Conservation (phyloP, 2,329 filamentous ascomycete species). For the Ustilaginoidea virens region DNA sequence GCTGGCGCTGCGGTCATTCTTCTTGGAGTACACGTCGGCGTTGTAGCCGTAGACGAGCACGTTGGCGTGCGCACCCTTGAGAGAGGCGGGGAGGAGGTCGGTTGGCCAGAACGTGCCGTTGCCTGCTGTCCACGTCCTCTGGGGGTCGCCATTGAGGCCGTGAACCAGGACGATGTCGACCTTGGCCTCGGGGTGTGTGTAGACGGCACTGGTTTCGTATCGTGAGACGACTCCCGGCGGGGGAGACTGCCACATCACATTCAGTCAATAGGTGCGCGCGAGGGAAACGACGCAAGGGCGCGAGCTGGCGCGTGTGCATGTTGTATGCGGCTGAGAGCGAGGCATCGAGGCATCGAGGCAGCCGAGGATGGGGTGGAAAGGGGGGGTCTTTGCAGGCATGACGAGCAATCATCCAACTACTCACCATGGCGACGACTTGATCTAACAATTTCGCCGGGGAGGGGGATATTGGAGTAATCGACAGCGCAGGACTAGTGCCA, state of each 20-base stretch:
- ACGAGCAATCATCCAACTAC: no score
- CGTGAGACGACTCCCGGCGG: constrained; percentile 19
- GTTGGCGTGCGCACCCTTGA: constrained; percentile 42
- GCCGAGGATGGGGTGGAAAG: not conserved
- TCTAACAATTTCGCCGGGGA: no score
- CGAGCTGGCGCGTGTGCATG: no score
- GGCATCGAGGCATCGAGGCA: no score
- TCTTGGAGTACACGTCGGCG: constrained; percentile 41
- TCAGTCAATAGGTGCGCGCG: no score
- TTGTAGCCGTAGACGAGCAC: constrained; percentile 63
- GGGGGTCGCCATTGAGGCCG: constrained; percentile 51
- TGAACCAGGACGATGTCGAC: constrained; percentile 57
- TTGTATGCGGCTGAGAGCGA: no score
- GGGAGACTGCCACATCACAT: constrained; percentile 22
- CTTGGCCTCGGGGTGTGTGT: constrained; percentile 40
- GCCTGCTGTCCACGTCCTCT: constrained; percentile 43
- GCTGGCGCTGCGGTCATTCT: constrained; percentile 37
- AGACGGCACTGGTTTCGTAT: constrained; percentile 44
- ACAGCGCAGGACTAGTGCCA: no score
- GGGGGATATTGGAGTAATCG: no score
- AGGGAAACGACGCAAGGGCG: no score
- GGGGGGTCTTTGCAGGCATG: not conserved
- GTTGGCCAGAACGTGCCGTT: constrained; percentile 53
- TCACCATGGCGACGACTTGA: no score
- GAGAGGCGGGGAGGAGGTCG: constrained; percentile 46